Base-by-base conservation (phyloP, 495 filamentous ascomycete species). In the Penicillium paradoxum region DNA sequence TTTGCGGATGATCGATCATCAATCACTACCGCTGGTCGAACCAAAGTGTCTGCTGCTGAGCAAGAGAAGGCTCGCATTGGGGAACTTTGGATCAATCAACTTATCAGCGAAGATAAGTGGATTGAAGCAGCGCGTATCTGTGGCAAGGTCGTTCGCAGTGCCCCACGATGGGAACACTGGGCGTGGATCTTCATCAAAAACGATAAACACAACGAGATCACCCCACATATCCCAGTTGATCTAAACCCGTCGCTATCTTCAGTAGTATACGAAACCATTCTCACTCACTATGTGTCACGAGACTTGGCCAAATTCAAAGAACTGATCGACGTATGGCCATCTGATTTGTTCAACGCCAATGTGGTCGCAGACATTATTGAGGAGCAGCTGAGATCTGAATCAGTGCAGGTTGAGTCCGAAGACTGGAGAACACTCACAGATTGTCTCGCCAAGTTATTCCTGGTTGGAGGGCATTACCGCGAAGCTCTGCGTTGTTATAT, bases 21-120 rank as follows among this genome's bases (percentile, higher is more conserved):
- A 8, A 75, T 83, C 4, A 80, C 65, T 6, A 69, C 71, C 3
- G 69, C 68, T 22, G 71, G 67, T 49, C 65, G 66, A 15, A 57
- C 64, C 1, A 56, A 60, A 8, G 70, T 78, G 47, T 84, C 87
- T 11, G 79, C 85, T 0, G 83, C 85, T 0, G 87, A 95, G 48
- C 90, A 88, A 56, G 93, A 98, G 62, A 98, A 97, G 66, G 82
- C 89, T 21, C 81, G 88, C 11, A 87, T 98, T 57, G 93, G 93
- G 19, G 95, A 96, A 62, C 77, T 90, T 4, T 98, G 93, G 93
- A 71, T 97, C 42, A 83, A 91, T 39, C 88, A 95, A 56, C 79
- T 96, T 22, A 76, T 95, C 36, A 74, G 83, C 6, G 75, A 79
- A 1, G 76, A 78, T 11, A 78, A 91, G 47, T 98, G 95, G 95